Evolutionary conservation across 805 yeast species (phyloP).

Genomic region (Starmera amethionina): DNA sequence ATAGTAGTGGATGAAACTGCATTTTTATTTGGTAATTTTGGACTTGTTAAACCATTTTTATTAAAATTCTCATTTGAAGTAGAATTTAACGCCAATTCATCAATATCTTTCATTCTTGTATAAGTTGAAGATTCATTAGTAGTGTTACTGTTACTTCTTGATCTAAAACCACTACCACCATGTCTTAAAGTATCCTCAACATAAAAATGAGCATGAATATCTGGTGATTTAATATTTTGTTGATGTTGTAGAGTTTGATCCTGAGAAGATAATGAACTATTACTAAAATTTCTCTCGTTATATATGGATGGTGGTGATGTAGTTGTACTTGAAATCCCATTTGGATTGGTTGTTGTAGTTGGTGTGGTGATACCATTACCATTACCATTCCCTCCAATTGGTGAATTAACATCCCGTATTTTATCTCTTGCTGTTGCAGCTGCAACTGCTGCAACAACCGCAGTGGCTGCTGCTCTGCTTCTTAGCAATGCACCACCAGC

Average conservation of each 20-base stretch:
- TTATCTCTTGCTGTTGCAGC: conserved; percentile 26
- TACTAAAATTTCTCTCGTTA: conserved; percentile 8
- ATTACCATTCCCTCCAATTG: no score
- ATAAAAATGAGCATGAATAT: conserved; percentile 73
- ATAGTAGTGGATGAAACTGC: no score
- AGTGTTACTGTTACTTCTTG: conserved; percentile 20
- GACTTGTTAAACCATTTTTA: neutral
- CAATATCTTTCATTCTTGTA: conserved; percentile 5
- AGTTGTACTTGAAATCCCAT: conserved; percentile 6
- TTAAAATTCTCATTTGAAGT: neutral
- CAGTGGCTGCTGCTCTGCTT: conserved; percentile 27
- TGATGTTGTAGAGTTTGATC: conserved; percentile 14
- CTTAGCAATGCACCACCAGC: conserved; percentile 38
- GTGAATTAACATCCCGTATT: neutral
- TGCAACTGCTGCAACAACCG: conserved; percentile 30
- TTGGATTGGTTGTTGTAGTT: conserved; percentile 3
- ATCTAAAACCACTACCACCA: conserved; percentile 23
- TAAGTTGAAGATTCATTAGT: conserved; percentile 9
- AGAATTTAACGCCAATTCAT: neutral
- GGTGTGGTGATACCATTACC: neutral
- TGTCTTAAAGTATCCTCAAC: conserved; percentile 60
- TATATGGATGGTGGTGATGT: neutral
- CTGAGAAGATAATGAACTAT: conserved; percentile 12
- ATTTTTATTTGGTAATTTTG: neutral
- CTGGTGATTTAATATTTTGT: conserved; percentile 36